phyloP scores from a whole-genome alignment of 2,329 filamentous ascomycete species.

The Epichloe gansuensis region DNA sequence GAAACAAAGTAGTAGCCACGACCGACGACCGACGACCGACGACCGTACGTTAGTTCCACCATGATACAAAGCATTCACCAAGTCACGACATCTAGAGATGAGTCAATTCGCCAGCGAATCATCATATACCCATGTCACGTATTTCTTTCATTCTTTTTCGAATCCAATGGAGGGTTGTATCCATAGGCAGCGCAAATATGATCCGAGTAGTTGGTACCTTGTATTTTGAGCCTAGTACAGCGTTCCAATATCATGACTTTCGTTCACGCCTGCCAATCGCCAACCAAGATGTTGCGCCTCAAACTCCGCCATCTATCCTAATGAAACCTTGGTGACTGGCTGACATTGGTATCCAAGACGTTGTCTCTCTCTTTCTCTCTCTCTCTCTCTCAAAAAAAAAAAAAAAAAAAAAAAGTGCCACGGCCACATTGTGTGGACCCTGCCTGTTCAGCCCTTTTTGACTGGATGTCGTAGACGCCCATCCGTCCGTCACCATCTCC shows the following conservation, averaged over 20 bases:
- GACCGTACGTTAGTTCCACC: background rate
- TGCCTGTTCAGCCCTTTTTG: constrained; percentile 6
- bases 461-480: constrained; percentile 24
- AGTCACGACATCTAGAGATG: background rate
- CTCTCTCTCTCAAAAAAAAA: too few species aligned
- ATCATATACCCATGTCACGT: background rate
- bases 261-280: background rate
- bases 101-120: background rate
- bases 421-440: background rate
- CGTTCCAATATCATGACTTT: too few species aligned
- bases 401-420: background rate
- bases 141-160: background rate
- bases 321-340: background rate
- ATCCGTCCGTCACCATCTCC: constrained; percentile 23
- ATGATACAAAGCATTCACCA: background rate
- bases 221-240: too few species aligned
- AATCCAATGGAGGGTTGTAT: background rate
- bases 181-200: background rate
- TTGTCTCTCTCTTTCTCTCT: too few species aligned
- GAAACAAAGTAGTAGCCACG: background rate
- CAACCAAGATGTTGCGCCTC: background rate
- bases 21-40: background rate
- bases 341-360: background rate
- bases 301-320: background rate
- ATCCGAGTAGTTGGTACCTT: background rate